These are phyloP conservation scores for Aspergillus nidulans DNA, from an alignment of 495 filamentous ascomycete genomes.

Conservation along the genomic window DNA sequence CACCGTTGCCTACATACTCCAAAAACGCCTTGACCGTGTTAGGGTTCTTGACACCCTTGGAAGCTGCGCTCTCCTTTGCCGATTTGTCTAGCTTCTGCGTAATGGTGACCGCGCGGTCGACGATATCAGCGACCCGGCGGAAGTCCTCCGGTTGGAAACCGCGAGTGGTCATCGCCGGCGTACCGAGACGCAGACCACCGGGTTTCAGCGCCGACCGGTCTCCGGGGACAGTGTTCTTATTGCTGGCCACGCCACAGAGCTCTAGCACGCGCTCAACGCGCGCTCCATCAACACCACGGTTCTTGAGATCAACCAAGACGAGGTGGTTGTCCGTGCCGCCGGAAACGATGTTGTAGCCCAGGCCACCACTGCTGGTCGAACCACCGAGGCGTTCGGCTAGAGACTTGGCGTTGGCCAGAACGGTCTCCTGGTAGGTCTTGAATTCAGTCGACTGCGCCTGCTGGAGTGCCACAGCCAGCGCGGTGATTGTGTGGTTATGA, in stretches of 20 bases:
- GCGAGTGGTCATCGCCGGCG: conserved; percentile 95
- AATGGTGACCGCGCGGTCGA: conserved; percentile 86
- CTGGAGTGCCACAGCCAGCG: conserved; percentile 86
- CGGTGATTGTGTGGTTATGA: conserved; percentile 98
- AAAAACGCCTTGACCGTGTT: conserved; percentile 78
- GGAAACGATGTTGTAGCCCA: conserved; percentile 87
- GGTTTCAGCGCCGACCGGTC: conserved; percentile 91
- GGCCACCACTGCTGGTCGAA: conserved; percentile 64
- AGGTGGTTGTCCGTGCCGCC: conserved; percentile 97
- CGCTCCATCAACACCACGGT: conserved; percentile 81
- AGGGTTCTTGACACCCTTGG: conserved; percentile 72
- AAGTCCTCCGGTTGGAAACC: conserved; percentile 89
- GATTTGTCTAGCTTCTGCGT: conserved; percentile 78
- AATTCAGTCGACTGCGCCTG: conserved; percentile 91
- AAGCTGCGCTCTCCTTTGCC: conserved; percentile 69
- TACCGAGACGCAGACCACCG: conserved; percentile 86
- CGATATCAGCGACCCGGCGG: conserved; percentile 81
- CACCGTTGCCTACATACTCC: conserved; percentile 76
- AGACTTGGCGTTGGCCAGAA: conserved; percentile 84
- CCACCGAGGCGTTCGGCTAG: conserved; percentile 70
- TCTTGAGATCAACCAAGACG: conserved; percentile 91
- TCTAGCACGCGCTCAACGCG: conserved; percentile 93
- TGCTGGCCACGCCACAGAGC: conserved; percentile 89
- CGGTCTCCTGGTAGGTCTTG: conserved; percentile 79
- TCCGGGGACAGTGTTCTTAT: conserved; percentile 98